Percentiles rank a stretch among this genome's conserved stretches.
These are phyloP conservation scores for Astragalus membranaceus DNA, from an alignment of 306 rosid genomes.

Conservation along the genomic window DNA sequence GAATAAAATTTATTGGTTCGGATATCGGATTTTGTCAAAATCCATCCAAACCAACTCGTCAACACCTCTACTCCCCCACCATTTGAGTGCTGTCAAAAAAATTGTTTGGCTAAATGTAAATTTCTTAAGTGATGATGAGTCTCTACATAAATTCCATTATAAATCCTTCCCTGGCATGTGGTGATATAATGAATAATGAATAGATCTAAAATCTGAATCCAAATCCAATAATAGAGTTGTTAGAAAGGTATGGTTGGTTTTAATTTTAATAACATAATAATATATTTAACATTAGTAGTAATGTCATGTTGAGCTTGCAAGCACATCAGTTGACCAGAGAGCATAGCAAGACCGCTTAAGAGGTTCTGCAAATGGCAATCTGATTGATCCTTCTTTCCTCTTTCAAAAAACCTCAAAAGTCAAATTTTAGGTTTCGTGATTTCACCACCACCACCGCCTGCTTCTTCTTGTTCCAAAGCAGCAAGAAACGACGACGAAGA, in stretches of 20 bases:
- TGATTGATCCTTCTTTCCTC: background rate
- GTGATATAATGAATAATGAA: no score
- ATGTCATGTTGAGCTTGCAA: background rate
- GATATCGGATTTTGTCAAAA: no score
- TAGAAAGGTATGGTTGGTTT: background rate
- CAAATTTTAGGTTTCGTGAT: background rate
- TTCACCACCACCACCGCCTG: background rate
- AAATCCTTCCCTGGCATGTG: no score
- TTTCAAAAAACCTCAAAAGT: background rate
- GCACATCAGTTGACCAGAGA: slow-evolving; percentile 4
- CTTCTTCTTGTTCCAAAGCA: background rate
- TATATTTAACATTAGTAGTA: background rate
- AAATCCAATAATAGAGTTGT: background rate
- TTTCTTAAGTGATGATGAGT: no score
- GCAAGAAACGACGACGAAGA: background rate
- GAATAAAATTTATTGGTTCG: no score
- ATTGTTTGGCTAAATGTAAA: no score
- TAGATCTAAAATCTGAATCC: background rate
- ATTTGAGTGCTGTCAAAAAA: no score
- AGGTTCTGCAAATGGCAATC: background rate
- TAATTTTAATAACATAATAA: no score
- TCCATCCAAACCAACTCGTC: no score
- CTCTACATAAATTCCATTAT: no score
- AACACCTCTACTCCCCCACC: no score
- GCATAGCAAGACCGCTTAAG: background rate